Evolutionary conservation across 1,284 basidiomycete genomes (phyloP), one percentile per base, ranked within the genome.

Genomic region (Omphalotus olearius): DNA sequence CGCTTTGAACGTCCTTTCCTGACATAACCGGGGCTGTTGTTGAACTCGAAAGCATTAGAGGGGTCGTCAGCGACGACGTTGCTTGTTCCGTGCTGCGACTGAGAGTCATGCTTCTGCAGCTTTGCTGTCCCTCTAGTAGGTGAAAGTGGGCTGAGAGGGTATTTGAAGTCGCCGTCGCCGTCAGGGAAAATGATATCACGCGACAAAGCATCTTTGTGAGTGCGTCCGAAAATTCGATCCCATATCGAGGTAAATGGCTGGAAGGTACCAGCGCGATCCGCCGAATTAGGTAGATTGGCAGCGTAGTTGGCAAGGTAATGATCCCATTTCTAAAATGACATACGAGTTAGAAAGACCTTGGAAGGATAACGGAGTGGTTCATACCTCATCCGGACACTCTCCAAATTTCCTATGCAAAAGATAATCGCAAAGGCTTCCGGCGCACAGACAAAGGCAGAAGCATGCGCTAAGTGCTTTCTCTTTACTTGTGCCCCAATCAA

Each of bases 381-480:
- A 16, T 56, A 82, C 82, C 76, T 86, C 75, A 57, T 86, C 84
- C 25, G 83, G 84, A 64, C 80, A 80, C 59, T 83, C 82, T 14
- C 83, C 85, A 30, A 83, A 69, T 64, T 71, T 73, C 43, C 65
- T 64, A 30, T 68, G 69, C 43, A 86, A 63, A n/a, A 73, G 67
- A 77, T 78, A 85, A 59, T 88, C 83, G 11, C 61, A 64, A 0
- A 61, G 63, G 4, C 72, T 64, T 1, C 85, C 85, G 13, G 64
- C 38, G 13, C 66, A 59, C 16, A 81, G 63, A 42, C 85, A 70
- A n/a, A 84, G 61, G 54, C 73, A 79, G 60, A 73, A 83, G 9
- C 72, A 74, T 4, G 78, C 79, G 57, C 74, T 80, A 23, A 86
- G 66, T 0, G 78, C 83, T 52, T 78, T 76, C 64, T 86, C 83